These are phyloP conservation scores for Rhodosporidiobolus odoratus DNA, from an alignment of 768 basidiomycete species.

Conservation along the genomic window DNA sequence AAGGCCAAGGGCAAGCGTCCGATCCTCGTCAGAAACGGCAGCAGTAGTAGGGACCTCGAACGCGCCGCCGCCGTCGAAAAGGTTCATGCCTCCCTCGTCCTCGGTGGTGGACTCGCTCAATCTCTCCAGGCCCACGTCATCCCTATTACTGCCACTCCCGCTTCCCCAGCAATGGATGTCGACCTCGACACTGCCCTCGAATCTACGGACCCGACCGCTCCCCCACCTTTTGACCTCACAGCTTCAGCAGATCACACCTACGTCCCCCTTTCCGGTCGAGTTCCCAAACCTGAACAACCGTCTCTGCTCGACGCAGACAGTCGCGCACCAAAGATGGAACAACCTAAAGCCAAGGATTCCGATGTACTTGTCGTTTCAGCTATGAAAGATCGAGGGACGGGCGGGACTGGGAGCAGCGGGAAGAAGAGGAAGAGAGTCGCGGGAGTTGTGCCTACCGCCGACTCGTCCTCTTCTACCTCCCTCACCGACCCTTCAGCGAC, in stretches of 20 bases:
- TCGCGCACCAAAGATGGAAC: not conserved
- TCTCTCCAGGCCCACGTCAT: constrained; percentile 10
- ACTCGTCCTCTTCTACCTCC: not conserved
- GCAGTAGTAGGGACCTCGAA: too few relatives aligned
- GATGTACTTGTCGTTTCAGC: constrained; percentile 35
- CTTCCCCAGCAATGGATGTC: not conserved
- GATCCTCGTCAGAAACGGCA: not conserved
- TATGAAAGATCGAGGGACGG: constrained; percentile 28
- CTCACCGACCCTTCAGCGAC: not conserved
- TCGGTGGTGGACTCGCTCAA: constrained; percentile 34
- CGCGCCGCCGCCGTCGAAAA: constrained; percentile 16
- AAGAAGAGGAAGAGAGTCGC: constrained; percentile 29
- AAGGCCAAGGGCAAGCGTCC: constrained; percentile 16
- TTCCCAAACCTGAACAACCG: not conserved
- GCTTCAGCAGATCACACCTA: constrained; percentile 27
- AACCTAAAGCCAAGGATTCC: constrained; percentile 9
- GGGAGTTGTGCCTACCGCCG: not conserved
- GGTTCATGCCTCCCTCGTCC: constrained; percentile 29
- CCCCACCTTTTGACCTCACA: not conserved
- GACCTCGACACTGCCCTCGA: not conserved
- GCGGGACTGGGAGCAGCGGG: too few relatives aligned
- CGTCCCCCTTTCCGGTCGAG: constrained; percentile 26
- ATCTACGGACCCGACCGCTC: not conserved
- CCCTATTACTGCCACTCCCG: not conserved
- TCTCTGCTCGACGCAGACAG: not conserved